Base-by-base conservation (phyloP, 495 filamentous ascomycete species). In the Podospora appendiculata region DNA sequence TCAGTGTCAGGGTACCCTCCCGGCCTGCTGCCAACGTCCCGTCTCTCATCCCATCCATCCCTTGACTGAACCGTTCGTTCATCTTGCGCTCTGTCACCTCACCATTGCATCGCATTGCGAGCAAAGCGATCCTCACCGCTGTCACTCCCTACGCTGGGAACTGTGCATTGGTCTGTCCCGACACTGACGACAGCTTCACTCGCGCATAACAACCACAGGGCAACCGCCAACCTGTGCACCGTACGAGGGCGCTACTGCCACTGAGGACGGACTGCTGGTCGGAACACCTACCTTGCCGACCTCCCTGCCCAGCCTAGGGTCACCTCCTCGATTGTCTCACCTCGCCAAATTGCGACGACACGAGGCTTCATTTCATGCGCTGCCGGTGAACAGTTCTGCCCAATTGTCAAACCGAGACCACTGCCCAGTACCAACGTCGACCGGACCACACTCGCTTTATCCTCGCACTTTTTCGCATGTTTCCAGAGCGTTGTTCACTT, bases 91-190 rank as follows among this genome's bases (percentile, higher is more conserved):
- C 36, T 8, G 36, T 13, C 36, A 38, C 25, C 48, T 53, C 51
- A 40, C 50, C 52, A 59, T 48, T 52, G 55, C 57, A 50, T 52
- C 58, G 47, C 52, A 54, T 60, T 55, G 51, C 55, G 47, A 43
- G 38, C 45, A 25, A 17, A 51, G 35, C 49, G 33, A 39, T 25
- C 38, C 39, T 47, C 48, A 32, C 47, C 49, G 52, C 47, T 41
- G 38, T 41, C 53, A 44, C 32, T 57, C 54, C 18, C 50, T 51
- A 53, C 44, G 33, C 40, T 33, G 44, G 47, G 52, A 55, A 53
- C 35, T 19, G 35, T 45, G 19, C 42, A 60, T 35, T 48, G 50
- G 45, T 47, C 46, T 13, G 36, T 38, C 10, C 14, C 43, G 41
- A 39, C 18, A 7, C 35, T 18, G 33, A 47, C 53, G 50, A 59